Evolutionary conservation across 2,329 filamentous ascomycete genomes (phyloP).

Genomic region (Botryotinia globosa): DNA sequence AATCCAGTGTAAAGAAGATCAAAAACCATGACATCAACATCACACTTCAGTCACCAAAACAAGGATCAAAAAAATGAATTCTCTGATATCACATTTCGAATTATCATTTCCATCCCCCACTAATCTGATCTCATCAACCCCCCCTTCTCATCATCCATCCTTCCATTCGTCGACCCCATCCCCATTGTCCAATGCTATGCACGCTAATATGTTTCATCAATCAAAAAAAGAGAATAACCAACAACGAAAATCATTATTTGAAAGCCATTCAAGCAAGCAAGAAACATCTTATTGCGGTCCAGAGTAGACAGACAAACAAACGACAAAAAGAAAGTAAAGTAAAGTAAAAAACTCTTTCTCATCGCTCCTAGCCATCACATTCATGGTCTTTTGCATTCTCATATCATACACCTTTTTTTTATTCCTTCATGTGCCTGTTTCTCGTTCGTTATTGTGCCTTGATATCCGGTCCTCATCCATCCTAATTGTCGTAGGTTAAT

Average conservation of each 20-base stretch:
- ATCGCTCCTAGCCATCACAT: not conserved
- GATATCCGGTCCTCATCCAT: not conserved
- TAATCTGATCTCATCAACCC: not conserved
- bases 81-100: not conserved
- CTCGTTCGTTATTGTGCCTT: not conserved
- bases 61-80: not conserved
- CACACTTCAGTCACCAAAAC: not conserved
- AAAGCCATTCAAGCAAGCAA: not conserved
- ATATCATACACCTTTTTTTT: conserved; percentile 1
- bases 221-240: not conserved
- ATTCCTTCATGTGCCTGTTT: not conserved
- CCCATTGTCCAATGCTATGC: not conserved
- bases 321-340: not conserved
- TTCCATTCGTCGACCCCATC: not conserved
- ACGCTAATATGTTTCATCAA: not conserved
- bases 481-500: not conserved
- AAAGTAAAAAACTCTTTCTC: conserved; percentile 7
- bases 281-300: not conserved
- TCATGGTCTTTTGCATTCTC: not conserved
- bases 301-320: not conserved
- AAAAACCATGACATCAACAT: not conserved
- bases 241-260: not conserved
- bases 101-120: not conserved
- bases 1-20: too few relatives aligned
- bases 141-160: not conserved